Conservation (phyloP, 2,329 filamentous ascomycete species). For the Thyridium curvatum region DNA sequence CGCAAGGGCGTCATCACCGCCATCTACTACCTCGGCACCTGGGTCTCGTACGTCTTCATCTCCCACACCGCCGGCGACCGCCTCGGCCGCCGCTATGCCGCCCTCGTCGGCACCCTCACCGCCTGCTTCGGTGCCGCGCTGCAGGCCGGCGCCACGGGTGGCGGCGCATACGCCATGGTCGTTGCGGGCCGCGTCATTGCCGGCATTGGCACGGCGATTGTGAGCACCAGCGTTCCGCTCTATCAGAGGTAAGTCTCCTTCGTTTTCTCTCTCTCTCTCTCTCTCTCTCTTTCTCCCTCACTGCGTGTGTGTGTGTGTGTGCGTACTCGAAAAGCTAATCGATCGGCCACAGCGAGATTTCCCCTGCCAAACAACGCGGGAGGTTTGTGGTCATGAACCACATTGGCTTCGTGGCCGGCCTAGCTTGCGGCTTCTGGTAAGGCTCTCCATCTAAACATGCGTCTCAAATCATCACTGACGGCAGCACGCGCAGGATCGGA, state of each 20-base stretch:
- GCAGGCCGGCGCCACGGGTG: conserved; percentile 35
- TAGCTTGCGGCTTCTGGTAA: conserved; percentile 49
- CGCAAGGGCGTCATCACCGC: conserved; percentile 47
- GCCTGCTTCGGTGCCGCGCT: conserved; percentile 42
- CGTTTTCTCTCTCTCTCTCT: too few relatives aligned
- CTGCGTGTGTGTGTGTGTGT: too few relatives aligned
- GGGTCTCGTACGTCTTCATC: conserved; percentile 47
- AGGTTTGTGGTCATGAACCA: conserved; percentile 54
- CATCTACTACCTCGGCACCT: conserved; percentile 53
- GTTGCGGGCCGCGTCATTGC: conserved; percentile 43
- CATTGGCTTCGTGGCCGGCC: conserved; percentile 48
- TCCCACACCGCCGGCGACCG: conserved; percentile 44
- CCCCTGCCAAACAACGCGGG: conserved; percentile 46
- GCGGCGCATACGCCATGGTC: conserved; percentile 38
- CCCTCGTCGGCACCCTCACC: conserved; percentile 37
- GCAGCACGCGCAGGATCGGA: conserved; percentile 39
- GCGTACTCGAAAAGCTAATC: too few relatives aligned
- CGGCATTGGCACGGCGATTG: conserved; percentile 46
- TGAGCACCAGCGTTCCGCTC: conserved; percentile 50
- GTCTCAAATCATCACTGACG: background rate
- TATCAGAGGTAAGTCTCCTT: conserved; percentile 41
- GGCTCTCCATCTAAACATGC: conserved; percentile 6
- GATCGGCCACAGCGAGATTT: conserved; percentile 39
- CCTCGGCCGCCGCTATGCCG: conserved; percentile 45
- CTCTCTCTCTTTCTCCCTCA: too few relatives aligned